Percentiles rank a stretch among this genome's conserved stretches.
phyloP scores from a whole-genome alignment of 1,284 basidiomycete genomes.

The Leccinum subrobustum region DNA sequence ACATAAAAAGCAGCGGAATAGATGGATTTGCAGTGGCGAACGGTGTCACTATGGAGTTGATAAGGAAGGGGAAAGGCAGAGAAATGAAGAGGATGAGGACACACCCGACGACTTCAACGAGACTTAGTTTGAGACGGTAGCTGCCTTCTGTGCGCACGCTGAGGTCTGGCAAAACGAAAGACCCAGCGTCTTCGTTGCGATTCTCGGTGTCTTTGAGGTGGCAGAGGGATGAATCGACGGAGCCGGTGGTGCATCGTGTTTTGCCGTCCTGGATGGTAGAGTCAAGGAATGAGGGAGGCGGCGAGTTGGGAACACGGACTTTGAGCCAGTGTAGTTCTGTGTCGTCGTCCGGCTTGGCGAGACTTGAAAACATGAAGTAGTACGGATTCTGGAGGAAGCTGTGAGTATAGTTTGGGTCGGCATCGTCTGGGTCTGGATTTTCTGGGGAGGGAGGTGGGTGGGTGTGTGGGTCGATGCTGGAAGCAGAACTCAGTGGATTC shows the following conservation, averaged over 20 bases:
- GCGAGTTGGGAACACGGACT: constrained; percentile 36
- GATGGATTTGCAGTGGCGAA: constrained; percentile 88
- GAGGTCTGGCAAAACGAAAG: constrained; percentile 89
- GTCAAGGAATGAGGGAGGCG: background rate
- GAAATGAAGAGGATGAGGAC: constrained; percentile 26
- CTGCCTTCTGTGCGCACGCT: constrained; percentile 88
- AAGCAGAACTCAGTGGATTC: too few species aligned
- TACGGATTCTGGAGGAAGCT: too few species aligned
- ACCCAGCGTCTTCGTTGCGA: constrained; percentile 81
- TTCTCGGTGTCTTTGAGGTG: constrained; percentile 92
- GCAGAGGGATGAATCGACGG: constrained; percentile 90
- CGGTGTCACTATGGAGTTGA: constrained; percentile 56
- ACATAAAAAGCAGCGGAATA: constrained; percentile 87
- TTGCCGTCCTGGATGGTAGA: constrained; percentile 65
- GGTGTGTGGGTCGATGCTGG: too few species aligned
- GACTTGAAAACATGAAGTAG: too few species aligned
- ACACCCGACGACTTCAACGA: constrained; percentile 92
- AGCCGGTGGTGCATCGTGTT: constrained; percentile 85
- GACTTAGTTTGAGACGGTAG: constrained; percentile 83
- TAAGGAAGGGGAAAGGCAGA: constrained; percentile 6
- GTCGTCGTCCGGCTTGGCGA: too few species aligned
- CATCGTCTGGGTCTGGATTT: too few species aligned
- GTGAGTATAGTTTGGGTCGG: too few species aligned
- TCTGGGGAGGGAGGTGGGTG: too few species aligned
- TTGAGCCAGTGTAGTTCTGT: constrained; percentile 88